Base-by-base conservation (phyloP, 768 basidiomycete species). In the Macrocybe gigantea region DNA sequence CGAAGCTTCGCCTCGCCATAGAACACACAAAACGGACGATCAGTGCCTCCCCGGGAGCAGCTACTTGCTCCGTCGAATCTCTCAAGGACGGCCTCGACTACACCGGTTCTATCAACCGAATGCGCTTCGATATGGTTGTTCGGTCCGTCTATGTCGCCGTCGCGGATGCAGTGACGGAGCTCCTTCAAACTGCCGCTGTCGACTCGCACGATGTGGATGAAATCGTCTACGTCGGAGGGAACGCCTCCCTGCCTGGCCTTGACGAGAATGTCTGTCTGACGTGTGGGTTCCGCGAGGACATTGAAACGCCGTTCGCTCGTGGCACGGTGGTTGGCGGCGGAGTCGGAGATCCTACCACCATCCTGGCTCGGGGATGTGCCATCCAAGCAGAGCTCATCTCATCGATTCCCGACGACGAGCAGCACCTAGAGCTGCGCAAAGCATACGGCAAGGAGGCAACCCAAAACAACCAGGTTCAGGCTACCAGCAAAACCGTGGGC, bases 11-110 rank as follows among this genome's bases (percentile, higher is more conserved):
- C 7, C 80, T 98, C 14, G 92, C 93, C 6, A 81, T 96, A 47
- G 93, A 97, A 62, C 87, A 93, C 63, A 95, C 93, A 30, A 99
- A 97, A 69, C 83, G 93, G 54, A 93, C 92, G 0, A 75, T 98
- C 54, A 85, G 83, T 44, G 94, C 95, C 0, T 86, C 85, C 4
- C 78, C 85, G 2, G 86, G 87, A 10, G 89, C 93, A 1, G 93
- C 92, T 1, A 88, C 89, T 1, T 91, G 92, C 67, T 87, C 88
- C 11, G 88, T 99, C 54, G 93, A 96, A 67, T 90, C 88, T 0
- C 77, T 99, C 56, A 95, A 94, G 64, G 93, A 95, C 49, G 95
- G 94, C 1, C 61, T 89, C 34, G 95, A 99, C 66, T 92, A 85
- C 60, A 93, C 88, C 3, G 58, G 69, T 44, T 60, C 65, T 3